A percentile compares a stretch with the other conserved stretches of the same genome.
These are phyloP conservation scores for Kickxella alabastrina DNA, from an alignment of 192 early-diverging fungal species.

Conservation along the genomic window DNA sequence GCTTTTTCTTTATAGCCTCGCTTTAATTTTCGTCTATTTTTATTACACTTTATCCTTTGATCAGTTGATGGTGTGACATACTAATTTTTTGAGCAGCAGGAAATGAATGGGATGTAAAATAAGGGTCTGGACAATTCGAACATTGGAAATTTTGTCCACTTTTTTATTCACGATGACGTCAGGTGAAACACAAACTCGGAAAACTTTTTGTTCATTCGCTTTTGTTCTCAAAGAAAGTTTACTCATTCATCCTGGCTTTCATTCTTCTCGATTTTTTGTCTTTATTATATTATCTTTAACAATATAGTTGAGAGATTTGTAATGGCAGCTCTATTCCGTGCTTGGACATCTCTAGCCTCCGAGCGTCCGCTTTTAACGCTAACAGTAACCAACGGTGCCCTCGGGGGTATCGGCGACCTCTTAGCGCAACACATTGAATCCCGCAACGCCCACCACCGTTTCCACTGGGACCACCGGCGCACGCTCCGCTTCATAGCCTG, in stretches of 20 bases:
- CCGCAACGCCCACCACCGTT: constrained; percentile 15
- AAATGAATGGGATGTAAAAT: no score
- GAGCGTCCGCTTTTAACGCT: constrained; percentile 62
- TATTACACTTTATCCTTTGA: background rate
- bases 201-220: background rate
- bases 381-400: constrained; percentile 60
- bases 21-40: constrained; percentile 1
- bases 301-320: no score
- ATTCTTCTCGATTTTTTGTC: no score
- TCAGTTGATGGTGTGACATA: background rate
- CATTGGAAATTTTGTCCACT: no score
- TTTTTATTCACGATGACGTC: no score
- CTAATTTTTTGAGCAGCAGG: no score
- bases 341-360: constrained; percentile 41
- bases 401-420: constrained; percentile 62
- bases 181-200: no score
- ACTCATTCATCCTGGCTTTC: background rate
- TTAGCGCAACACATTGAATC: constrained; percentile 58
- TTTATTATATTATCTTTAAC: background rate
- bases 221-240: background rate
- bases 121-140: no score
- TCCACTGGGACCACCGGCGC: constrained; percentile 40
- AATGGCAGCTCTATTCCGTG: constrained; percentile 30
- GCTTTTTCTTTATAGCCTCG: background rate
- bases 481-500: constrained; percentile 62